These are phyloP conservation scores for Carpinus viminea DNA, from an alignment of 306 rosid genomes.

Conservation along the genomic window DNA sequence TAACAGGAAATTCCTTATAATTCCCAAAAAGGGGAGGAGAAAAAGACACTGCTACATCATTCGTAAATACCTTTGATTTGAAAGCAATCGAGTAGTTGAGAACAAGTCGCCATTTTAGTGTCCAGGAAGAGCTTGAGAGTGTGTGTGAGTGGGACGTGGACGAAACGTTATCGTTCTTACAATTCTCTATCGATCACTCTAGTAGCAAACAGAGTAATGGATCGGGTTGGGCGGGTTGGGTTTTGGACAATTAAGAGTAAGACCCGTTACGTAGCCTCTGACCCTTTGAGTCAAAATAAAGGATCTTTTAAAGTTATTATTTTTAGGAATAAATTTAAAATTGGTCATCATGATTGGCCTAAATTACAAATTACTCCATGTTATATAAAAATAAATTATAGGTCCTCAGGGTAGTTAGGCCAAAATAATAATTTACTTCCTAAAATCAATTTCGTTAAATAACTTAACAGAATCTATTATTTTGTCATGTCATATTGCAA, in stretches of 20 bases:
- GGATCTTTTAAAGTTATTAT: too few relatives aligned
- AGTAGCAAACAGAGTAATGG: neutral
- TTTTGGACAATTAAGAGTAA: neutral
- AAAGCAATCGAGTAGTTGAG: constrained; percentile 31
- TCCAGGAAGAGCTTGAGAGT: neutral
- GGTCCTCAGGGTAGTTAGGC: too few relatives aligned
- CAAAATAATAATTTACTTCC: too few relatives aligned
- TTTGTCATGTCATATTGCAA: too few relatives aligned
- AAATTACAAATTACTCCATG: too few relatives aligned
- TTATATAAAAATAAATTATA: too few relatives aligned
- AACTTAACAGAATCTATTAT: too few relatives aligned
- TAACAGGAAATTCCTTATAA: neutral
- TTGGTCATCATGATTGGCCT: too few relatives aligned
- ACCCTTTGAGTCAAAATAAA: too few relatives aligned
- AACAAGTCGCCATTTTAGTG: constrained; percentile 25
- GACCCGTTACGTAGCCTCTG: too few relatives aligned
- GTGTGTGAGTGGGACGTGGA: neutral
- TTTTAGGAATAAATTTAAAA: too few relatives aligned
- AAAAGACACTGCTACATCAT: neutral
- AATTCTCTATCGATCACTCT: neutral
- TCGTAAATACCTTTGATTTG: constrained; percentile 34
- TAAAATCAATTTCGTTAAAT: too few relatives aligned
- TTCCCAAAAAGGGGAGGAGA: neutral
- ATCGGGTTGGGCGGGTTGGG: neutral
- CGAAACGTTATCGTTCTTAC: constrained; percentile 5